phyloP scores from a whole-genome alignment of 345 rosid genomes.

The Syzygium grande region DNA sequence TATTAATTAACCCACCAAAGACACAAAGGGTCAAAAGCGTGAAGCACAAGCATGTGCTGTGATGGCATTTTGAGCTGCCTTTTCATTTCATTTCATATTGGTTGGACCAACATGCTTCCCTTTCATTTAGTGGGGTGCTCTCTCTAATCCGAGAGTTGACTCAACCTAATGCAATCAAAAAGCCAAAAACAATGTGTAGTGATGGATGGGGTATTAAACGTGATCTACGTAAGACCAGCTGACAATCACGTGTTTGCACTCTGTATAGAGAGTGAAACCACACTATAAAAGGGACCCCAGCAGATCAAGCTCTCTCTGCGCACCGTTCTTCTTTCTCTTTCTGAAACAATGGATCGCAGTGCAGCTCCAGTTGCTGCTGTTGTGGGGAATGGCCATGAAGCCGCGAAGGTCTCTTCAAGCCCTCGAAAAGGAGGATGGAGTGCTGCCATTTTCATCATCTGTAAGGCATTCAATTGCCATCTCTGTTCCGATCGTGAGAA shows the following conservation, averaged over 20 bases:
- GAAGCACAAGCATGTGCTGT: neutral
- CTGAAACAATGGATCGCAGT: neutral
- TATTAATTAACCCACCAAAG: neutral
- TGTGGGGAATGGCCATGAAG: neutral
- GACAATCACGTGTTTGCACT: neutral
- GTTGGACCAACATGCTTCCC: neutral
- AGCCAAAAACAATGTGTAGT: neutral
- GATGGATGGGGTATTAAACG: neutral
- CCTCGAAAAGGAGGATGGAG: constrained; percentile 61
- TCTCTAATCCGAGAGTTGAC: neutral
- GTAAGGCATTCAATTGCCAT: constrained; percentile 22
- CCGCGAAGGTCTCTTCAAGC: neutral
- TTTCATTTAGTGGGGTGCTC: neutral
- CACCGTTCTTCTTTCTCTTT: neutral
- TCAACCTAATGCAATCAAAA: neutral
- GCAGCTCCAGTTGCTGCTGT: neutral
- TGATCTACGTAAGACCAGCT: neutral
- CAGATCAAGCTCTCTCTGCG: neutral
- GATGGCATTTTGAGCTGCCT: neutral
- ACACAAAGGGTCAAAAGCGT: neutral
- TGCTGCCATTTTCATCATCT: constrained; percentile 80
- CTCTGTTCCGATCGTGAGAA: neutral
- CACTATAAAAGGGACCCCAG: neutral
- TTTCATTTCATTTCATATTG: neutral
- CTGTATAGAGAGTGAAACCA: neutral